Evolutionary conservation across 2,329 filamentous ascomycete genomes (phyloP).

Genomic region (Plenodomus lindquistii): DNA sequence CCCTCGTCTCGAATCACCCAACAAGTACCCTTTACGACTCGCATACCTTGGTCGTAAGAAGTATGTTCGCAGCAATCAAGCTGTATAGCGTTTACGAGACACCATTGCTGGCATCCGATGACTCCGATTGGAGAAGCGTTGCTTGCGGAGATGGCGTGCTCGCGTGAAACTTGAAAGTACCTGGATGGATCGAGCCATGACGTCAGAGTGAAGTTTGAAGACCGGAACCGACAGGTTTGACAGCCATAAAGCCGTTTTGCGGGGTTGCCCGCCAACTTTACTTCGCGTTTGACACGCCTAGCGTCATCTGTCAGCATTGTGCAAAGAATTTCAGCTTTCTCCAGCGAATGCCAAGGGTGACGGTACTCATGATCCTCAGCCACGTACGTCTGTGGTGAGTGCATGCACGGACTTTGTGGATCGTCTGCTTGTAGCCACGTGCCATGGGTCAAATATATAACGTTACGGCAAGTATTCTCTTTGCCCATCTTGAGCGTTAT

Average conservation of each 20-base stretch:
- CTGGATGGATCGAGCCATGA: constrained; percentile 8
- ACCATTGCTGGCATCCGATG: not conserved
- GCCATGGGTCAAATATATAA: constrained; percentile 10
- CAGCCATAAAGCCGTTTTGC: constrained; percentile 19
- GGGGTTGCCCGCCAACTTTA: constrained; percentile 11
- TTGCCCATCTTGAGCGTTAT: constrained; percentile 1
- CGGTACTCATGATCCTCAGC: constrained; percentile 10
- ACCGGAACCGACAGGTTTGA: no score
- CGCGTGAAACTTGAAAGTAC: not conserved
- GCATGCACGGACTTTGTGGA: not conserved
- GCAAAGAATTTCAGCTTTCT: constrained; percentile 1
- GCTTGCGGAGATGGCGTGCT: not conserved
- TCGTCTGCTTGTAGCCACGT: not conserved
- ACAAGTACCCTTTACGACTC: no score
- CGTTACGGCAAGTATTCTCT: not conserved
- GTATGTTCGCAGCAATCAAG: no score
- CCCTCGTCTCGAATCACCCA: no score
- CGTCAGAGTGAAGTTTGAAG: constrained; percentile 21
- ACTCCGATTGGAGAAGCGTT: not conserved
- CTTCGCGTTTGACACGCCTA: constrained; percentile 5
- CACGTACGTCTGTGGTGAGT: constrained; percentile 24
- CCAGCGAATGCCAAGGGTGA: constrained; percentile 10
- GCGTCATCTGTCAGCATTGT: not conserved
- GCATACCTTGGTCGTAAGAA: no score
- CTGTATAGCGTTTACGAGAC: no score